Conservation (phyloP, 805 yeast genomes). For the Wickerhamia fluorescens region DNA sequence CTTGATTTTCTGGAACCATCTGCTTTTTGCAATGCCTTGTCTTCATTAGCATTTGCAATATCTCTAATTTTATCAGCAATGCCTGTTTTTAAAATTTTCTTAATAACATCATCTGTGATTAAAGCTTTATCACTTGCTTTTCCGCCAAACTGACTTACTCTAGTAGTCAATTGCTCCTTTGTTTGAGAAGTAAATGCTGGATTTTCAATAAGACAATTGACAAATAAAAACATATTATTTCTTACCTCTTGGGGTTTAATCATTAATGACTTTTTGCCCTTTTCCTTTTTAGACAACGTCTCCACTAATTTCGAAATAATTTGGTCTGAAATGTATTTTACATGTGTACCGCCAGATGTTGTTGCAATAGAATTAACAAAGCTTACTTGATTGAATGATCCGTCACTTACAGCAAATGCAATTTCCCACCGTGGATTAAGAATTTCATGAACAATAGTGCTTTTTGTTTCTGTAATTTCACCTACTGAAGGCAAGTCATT, state of each 20-base stretch:
- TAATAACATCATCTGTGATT: constrained; percentile 72
- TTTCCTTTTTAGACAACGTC: constrained; percentile 54
- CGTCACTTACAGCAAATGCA: constrained; percentile 91
- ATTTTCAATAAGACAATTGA: constrained; percentile 89
- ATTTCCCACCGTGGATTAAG: constrained; percentile 90
- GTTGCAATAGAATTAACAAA: constrained; percentile 98
- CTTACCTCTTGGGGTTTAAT: constrained; percentile 84
- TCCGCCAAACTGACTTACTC: constrained; percentile 84
- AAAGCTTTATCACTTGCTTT: constrained; percentile 46
- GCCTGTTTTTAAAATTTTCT: constrained; percentile 58
- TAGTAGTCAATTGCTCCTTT: constrained; percentile 89
- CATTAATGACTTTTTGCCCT: constrained; percentile 56
- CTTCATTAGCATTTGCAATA: constrained; percentile 84
- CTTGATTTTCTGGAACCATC: constrained; percentile 84
- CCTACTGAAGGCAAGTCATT: constrained; percentile 13
- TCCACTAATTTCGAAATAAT: constrained; percentile 72
- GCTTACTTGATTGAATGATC: constrained; percentile 85
- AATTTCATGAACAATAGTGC: constrained; percentile 65
- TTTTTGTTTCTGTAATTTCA: constrained; percentile 25
- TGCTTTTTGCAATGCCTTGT: constrained; percentile 75
- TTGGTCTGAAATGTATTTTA: constrained; percentile 78
- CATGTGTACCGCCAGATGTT: constrained; percentile 95
- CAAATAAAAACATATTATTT: constrained; percentile 82
- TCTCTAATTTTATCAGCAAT: constrained; percentile 70
- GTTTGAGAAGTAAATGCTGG: constrained; percentile 98